Evolutionary conservation across 2,329 filamentous ascomycete species (phyloP), one percentile per base, ranked within the genome.

Genomic region (Fusarium sp.): DNA sequence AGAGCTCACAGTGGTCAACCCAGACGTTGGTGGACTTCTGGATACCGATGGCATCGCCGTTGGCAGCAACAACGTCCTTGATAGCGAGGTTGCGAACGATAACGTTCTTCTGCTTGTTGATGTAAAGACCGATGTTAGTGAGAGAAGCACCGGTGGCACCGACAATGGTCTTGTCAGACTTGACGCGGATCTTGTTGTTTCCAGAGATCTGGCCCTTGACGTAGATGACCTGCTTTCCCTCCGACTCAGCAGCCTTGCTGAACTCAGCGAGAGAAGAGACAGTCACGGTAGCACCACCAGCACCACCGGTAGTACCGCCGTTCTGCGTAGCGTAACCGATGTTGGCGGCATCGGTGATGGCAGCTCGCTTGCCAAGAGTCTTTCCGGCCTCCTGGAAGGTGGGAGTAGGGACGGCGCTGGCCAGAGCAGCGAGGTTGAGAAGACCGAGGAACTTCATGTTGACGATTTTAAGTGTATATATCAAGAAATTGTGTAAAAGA

Each of bases 1-100:
- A 89, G 27, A 93, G 84, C 71, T 93, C 90, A 78, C 86, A 85
- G 82, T 92, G 91, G 81, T 93, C 91, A 54, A 93, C 82, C 91
- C 90, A 93, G 76, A 90, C 84, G 71, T 91, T 90, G 63, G 79
- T 87, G 54, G 86, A 85, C 17, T 77, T 79, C 79, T 91, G 86
- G 65, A 91, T 87, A 70, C 85, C 86, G 72, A 92, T 86, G 64
- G 87, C 88, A 73, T 91, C 90, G 25, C 89, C 89, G 68, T 87
- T 84, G 31, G 80, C 78, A 14, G 89, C 89, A 27, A 59, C 55
- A 36, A 90, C 88, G 76, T 89, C 87, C 68, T 85, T 80, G 73
- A 91, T 89, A 68, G 85, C 86, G 67, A 92, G 77, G 84, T 92
- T 92, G 39, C 89, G 86, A 70, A 92, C 79, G 71, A 91, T 91